A percentile compares a stretch with the other conserved stretches of the same genome.
Conservation (phyloP, 2,329 filamentous ascomycete genomes). For the Clarireedia hainanense region DNA sequence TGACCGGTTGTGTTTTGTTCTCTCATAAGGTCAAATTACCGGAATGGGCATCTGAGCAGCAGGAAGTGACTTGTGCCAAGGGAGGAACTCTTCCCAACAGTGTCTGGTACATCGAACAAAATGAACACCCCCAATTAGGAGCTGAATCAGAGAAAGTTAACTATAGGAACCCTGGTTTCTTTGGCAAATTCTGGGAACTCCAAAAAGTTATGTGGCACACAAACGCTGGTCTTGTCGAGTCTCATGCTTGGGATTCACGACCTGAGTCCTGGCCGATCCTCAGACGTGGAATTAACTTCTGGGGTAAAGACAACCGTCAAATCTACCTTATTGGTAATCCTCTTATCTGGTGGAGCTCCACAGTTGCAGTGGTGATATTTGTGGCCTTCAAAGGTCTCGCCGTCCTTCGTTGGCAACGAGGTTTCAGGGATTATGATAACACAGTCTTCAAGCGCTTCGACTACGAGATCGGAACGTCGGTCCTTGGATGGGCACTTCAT, state of each 20-base stretch:
- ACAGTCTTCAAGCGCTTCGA: conserved; percentile 91
- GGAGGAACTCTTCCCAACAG: conserved; percentile 92
- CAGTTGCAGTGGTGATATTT: conserved; percentile 69
- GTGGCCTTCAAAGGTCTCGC: conserved; percentile 79
- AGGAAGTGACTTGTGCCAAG: conserved; percentile 95
- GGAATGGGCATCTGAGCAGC: conserved; percentile 95
- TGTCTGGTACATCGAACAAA: conserved; percentile 92
- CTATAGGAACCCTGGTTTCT: conserved; percentile 88
- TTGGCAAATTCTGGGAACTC: conserved; percentile 95
- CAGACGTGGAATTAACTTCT: conserved; percentile 96
- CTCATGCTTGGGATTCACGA: conserved; percentile 95
- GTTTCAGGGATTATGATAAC: conserved; percentile 76
- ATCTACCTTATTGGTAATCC: conserved; percentile 96
- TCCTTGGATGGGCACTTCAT: conserved; percentile 93
- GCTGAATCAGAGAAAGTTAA: conserved; percentile 85
- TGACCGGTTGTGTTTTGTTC: conserved; percentile 94
- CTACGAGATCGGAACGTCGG: conserved; percentile 85
- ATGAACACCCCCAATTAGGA: conserved; percentile 72
- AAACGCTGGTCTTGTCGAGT: conserved; percentile 92
- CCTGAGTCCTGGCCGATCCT: conserved; percentile 90
- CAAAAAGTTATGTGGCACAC: conserved; percentile 99
- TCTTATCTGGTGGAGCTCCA: conserved; percentile 88
- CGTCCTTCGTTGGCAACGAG: conserved; percentile 88
- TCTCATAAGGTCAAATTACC: conserved; percentile 99
- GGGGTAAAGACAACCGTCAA: conserved; percentile 88